Evolutionary conservation across 176 grass and related monocot species (phyloP).

Genomic region (Lolium perenne): DNA sequence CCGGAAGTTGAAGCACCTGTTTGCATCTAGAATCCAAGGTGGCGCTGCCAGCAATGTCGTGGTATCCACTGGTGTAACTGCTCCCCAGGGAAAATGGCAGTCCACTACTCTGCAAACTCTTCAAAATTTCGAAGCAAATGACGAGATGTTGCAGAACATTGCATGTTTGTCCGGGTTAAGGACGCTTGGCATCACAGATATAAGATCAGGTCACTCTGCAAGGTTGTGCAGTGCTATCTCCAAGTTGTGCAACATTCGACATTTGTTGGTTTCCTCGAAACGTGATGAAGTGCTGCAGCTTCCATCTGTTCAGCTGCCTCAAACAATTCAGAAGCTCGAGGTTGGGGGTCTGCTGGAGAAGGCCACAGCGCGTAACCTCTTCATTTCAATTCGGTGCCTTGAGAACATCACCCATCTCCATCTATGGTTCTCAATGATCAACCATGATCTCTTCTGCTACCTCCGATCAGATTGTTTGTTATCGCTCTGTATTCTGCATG

Average conservation of each 20-base stretch:
- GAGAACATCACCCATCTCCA: slow-evolving; percentile 22
- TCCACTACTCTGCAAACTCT: slow-evolving; percentile 8
- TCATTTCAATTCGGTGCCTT: neutral
- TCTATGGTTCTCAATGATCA: slow-evolving; percentile 14
- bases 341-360: slow-evolving; percentile 1
- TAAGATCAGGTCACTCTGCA: neutral
- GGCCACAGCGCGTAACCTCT: neutral
- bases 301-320: neutral
- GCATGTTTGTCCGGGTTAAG: neutral
- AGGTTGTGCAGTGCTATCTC: slow-evolving; percentile 6
- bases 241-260: neutral
- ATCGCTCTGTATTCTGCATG: slow-evolving; percentile 18
- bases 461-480: neutral
- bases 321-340: slow-evolving; percentile 21
- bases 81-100: neutral
- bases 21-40: neutral
- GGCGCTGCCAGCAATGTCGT: neutral
- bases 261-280: neutral
- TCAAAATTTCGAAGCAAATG: slow-evolving; percentile 13
- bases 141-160: slow-evolving; percentile 22
- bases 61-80: neutral
- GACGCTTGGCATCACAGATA: neutral
- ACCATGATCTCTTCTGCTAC: slow-evolving; percentile 11
- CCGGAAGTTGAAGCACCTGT: slow-evolving; percentile 39
- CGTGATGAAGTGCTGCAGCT: slow-evolving; percentile 3